Percentiles rank a stretch among this genome's conserved stretches.
Evolutionary conservation across 768 basidiomycete species (phyloP).

Genomic region (Rhodotorula diobovata): DNA sequence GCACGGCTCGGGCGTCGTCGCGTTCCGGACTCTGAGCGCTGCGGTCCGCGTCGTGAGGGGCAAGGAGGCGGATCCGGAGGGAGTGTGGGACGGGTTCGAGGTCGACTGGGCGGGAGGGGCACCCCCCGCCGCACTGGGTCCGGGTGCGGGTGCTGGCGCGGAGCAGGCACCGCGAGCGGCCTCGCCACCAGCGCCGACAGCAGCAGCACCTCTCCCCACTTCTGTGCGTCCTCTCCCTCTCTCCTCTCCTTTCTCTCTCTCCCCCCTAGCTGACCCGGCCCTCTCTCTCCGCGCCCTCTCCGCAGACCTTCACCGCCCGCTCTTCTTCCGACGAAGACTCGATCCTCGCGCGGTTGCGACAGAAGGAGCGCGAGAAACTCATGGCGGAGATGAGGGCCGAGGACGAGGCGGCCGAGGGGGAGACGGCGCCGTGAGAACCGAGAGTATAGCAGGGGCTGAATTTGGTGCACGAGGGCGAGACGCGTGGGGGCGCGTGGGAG

Average conservation of each 20-base stretch:
- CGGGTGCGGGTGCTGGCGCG: too few species aligned
- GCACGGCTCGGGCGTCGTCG: constrained; percentile 31
- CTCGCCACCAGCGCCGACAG: not conserved
- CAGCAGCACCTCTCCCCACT: not conserved
- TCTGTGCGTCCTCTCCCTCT: constrained; percentile 8
- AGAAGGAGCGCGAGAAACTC: constrained; percentile 37
- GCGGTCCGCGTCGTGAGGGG: constrained; percentile 33
- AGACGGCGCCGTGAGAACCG: not conserved
- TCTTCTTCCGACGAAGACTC: constrained; percentile 13
- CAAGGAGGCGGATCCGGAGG: not conserved
- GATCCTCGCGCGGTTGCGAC: constrained; percentile 31
- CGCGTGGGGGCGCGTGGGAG: not conserved
- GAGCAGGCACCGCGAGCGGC: not conserved
- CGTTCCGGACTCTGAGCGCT: constrained; percentile 25
- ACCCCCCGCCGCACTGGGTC: constrained; percentile 21
- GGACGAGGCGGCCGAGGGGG: constrained; percentile 22
- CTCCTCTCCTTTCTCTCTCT: not conserved
- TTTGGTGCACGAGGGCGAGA: not conserved
- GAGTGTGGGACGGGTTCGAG: constrained; percentile 34
- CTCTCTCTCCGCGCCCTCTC: not conserved
- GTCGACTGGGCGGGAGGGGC: constrained; percentile 36
- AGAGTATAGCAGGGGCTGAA: too few species aligned
- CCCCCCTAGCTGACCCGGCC: not conserved
- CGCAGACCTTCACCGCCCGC: not conserved
- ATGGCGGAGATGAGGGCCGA: constrained; percentile 38